Conservation (phyloP, 1,139 yeast genomes). For the Hyphopichia burtonii region DNA sequence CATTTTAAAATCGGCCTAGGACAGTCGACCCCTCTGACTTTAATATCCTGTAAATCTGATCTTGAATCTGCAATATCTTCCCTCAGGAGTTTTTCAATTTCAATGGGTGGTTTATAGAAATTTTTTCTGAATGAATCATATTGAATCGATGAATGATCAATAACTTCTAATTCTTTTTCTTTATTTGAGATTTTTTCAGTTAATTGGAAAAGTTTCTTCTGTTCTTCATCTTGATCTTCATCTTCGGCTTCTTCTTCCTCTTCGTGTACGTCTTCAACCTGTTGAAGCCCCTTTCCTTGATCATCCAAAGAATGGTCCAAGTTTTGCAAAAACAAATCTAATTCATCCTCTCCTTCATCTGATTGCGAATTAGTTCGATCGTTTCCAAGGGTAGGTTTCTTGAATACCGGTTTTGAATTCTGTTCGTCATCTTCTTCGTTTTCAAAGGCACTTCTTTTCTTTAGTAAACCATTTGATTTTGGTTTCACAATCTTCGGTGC, state of each 20-base stretch:
- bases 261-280: too few relatives aligned
- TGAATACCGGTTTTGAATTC: slow-evolving; percentile 20
- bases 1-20: slow-evolving; percentile 74
- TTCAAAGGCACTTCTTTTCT: slow-evolving; percentile 11
- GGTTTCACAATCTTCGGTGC: slow-evolving; percentile 5
- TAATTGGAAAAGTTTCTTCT: slow-evolving; percentile 22
- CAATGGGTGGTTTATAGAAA: slow-evolving; percentile 68
- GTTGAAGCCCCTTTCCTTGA: too few relatives aligned
- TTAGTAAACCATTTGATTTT: slow-evolving; percentile 1
- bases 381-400: slow-evolving; percentile 18
- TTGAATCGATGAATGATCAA: slow-evolving; percentile 47
- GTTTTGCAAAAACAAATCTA: slow-evolving; percentile 17
- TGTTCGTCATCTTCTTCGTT: slow-evolving; percentile 21
- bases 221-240: slow-evolving; percentile 18
- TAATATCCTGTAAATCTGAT: slow-evolving; percentile 59
- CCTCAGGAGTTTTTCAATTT: slow-evolving; percentile 41
- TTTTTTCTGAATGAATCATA: slow-evolving; percentile 58
- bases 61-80: slow-evolving; percentile 59
- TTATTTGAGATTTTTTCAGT: slow-evolving; percentile 34
- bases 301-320: too few relatives aligned
- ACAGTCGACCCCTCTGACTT: slow-evolving; percentile 55
- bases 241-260: background rate
- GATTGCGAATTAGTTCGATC: slow-evolving; percentile 2
- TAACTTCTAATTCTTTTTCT: slow-evolving; percentile 30
- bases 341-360: slow-evolving; percentile 19